These are phyloP conservation scores for Penicillium sp. DNA, from an alignment of 2,329 filamentous ascomycete species.

Conservation along the genomic window DNA sequence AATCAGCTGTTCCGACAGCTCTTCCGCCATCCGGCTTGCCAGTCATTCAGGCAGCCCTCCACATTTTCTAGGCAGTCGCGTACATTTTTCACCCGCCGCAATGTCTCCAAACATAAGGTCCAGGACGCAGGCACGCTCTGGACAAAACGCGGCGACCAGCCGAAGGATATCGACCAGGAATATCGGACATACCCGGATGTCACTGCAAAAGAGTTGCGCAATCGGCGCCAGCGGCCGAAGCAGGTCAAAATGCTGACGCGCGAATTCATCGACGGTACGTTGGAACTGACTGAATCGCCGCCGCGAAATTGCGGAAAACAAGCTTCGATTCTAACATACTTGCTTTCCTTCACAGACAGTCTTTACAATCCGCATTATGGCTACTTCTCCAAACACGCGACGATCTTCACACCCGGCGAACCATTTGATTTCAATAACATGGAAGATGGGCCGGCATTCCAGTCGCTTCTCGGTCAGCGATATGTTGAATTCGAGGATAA, in stretches of 20 bases:
- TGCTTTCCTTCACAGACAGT: constrained; percentile 67
- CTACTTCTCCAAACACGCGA: constrained; percentile 94
- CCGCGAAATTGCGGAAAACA: not conserved
- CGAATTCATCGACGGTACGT: constrained; percentile 91
- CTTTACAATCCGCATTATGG: constrained; percentile 94
- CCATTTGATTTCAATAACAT: constrained; percentile 86
- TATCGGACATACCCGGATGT: constrained; percentile 82
- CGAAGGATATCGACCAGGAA: constrained; percentile 77
- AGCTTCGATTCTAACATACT: constrained; percentile 11
- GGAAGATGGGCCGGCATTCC: constrained; percentile 83
- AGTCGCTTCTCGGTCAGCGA: constrained; percentile 72
- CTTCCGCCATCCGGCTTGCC: constrained; percentile 73
- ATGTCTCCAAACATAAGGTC: constrained; percentile 43
- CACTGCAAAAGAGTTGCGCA: constrained; percentile 77
- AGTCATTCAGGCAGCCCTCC: constrained; percentile 52
- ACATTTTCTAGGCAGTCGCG: constrained; percentile 37
- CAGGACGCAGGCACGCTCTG: constrained; percentile 70
- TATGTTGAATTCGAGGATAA: constrained; percentile 90
- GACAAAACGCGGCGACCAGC: constrained; percentile 81
- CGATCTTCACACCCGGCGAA: constrained; percentile 91
- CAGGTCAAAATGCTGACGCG: constrained; percentile 96
- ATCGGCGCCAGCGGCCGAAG: constrained; percentile 74
- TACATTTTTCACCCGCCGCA: constrained; percentile 39
- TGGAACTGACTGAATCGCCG: constrained; percentile 6
- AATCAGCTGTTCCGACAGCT: constrained; percentile 82